Percentiles rank a stretch among this genome's conserved stretches.
These are phyloP conservation scores for Calonectria pseudoreteaudii DNA, from an alignment of 2,329 filamentous ascomycete genomes.

Conservation along the genomic window DNA sequence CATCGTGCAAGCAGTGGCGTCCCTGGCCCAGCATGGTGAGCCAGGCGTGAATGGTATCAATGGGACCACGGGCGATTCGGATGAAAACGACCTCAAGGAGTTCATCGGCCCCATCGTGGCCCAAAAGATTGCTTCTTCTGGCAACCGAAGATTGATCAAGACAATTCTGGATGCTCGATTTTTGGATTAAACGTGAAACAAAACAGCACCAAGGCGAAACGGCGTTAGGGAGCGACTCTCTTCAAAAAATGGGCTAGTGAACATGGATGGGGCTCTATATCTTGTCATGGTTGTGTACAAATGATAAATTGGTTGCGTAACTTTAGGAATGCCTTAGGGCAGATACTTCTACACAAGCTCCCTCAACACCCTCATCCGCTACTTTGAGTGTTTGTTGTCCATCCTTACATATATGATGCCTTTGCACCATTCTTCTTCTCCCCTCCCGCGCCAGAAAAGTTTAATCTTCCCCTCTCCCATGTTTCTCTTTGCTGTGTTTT, in stretches of 20 bases:
- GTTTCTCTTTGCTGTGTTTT: no score
- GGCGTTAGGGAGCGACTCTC: slow-evolving; percentile 39
- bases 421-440: neutral
- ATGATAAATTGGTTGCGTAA: slow-evolving; percentile 25
- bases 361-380: slow-evolving; percentile 1
- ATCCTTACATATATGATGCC: neutral
- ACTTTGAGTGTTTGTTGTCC: neutral
- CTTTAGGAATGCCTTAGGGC: slow-evolving; percentile 16
- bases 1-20: slow-evolving; percentile 65
- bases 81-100: slow-evolving; percentile 61
- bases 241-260: slow-evolving; percentile 16
- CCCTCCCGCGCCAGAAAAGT: neutral
- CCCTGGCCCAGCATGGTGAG: slow-evolving; percentile 52
- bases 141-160: slow-evolving; percentile 60
- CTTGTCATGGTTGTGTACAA: slow-evolving; percentile 21
- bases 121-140: slow-evolving; percentile 58
- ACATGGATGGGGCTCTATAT: neutral
- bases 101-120: slow-evolving; percentile 68
- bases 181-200: slow-evolving; percentile 54
- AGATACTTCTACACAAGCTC: slow-evolving; percentile 26
- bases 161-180: slow-evolving; percentile 67
- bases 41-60: slow-evolving; percentile 55
- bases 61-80: slow-evolving; percentile 50
- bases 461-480: neutral
- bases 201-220: slow-evolving; percentile 38